These are phyloP conservation scores for Colletotrichum musae DNA, from an alignment of 2,329 filamentous ascomycete species.

Conservation along the genomic window DNA sequence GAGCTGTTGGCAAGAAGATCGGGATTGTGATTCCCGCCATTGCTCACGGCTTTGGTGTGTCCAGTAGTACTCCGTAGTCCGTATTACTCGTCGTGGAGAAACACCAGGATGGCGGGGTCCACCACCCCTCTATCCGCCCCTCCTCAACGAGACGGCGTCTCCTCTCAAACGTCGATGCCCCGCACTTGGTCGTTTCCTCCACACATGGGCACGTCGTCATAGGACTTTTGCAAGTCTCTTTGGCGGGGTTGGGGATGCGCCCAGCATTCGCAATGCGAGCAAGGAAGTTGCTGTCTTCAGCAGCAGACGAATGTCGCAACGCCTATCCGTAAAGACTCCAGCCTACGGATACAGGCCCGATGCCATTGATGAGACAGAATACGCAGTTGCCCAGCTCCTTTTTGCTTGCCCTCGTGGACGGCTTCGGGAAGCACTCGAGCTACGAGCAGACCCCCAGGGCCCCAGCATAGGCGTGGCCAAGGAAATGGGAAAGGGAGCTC, in stretches of 20 bases:
- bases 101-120: conserved; percentile 29
- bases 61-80: no score
- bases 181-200: conserved; percentile 38
- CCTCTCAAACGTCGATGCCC: conserved; percentile 26
- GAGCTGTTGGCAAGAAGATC: no score
- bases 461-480: conserved; percentile 1
- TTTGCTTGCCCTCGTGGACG: not conserved
- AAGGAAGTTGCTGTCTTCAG: not conserved
- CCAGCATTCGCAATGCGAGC: conserved; percentile 12
- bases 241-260: conserved; percentile 36
- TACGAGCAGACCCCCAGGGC: no score
- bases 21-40: no score
- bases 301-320: not conserved
- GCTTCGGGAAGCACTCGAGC: not conserved
- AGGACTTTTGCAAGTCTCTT: conserved; percentile 36
- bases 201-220: conserved; percentile 40
- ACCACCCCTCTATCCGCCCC: conserved; percentile 25
- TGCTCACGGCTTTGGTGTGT: not conserved
- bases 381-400: conserved; percentile 15
- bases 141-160: conserved; percentile 33
- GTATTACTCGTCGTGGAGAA: conserved; percentile 22
- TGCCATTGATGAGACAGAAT: conserved; percentile 5
- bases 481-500: conserved; percentile 25
- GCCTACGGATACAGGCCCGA: not conserved
- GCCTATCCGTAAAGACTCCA: not conserved